These are phyloP conservation scores for Nitzschia sp. DNA, from an alignment of 108 stramenopile genomes.

Conservation along the genomic window DNA sequence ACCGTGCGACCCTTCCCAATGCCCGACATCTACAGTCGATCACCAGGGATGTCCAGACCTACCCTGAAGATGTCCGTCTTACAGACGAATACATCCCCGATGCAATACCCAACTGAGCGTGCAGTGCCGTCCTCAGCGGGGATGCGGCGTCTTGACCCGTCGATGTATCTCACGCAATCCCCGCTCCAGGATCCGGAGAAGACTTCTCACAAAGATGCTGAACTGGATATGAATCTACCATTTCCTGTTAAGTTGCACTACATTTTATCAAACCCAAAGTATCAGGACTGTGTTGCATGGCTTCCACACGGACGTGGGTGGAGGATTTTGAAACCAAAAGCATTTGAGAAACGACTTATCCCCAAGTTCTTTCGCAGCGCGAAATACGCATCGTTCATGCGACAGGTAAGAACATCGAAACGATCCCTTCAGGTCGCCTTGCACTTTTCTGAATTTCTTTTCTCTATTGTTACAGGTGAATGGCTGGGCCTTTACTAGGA, in stretches of 20 bases:
- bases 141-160: not conserved
- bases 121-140: not conserved
- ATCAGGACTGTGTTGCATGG: conserved; percentile 43
- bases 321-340: conserved; percentile 36
- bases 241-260: conserved; percentile 54
- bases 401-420: conserved; percentile 27
- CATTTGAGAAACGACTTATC: conserved; percentile 41
- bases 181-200: not conserved
- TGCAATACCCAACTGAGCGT: not conserved
- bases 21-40: not conserved
- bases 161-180: not conserved
- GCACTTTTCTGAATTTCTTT: not conserved
- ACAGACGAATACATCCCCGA: conserved; percentile 1
- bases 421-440: not conserved
- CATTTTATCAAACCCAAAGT: conserved; percentile 43
- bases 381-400: conserved; percentile 48
- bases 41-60: not conserved
- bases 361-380: conserved; percentile 43
- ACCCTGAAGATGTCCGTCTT: not conserved
- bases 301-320: conserved; percentile 51
- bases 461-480: conserved; percentile 23
- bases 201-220: not conserved
- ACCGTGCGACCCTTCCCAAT: not conserved
- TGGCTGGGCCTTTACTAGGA: conserved; percentile 44
- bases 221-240: conserved; percentile 33